Base-by-base conservation (phyloP, 345 rosid species). In the Corymbia maculata region DNA sequence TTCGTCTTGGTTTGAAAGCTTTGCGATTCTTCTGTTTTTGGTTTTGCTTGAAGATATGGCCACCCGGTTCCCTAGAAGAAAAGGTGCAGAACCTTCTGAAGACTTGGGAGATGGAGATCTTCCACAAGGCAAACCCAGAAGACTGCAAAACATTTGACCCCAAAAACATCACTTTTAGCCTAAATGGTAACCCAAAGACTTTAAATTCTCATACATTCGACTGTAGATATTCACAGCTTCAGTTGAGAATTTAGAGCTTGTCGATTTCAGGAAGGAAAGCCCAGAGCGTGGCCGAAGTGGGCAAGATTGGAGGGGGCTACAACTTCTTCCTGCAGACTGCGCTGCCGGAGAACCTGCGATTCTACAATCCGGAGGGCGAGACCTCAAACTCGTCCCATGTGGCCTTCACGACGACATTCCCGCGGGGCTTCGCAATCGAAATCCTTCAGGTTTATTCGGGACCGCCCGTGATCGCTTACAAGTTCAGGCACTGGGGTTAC, bases 401-500 rank as follows among this genome's bases (percentile, higher is more conserved):
- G 61, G 94, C 93, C 11, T 95, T 94, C 90, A 91, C 93, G 17
- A 92, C 92, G 26, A 88, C 95, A 3, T 95, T 95, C 50, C 95
- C 96, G 4, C 89, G 95, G 17, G 95, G 97, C 3, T 94, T 95
- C 52, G 96, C 97, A 45, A 24, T 95, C 85, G 97, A 95, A 89
- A 87, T 95, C 87, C 86, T 94, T 85, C 92, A 92, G 5, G 97
- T 95, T 52, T 94, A 92, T 80, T 86, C 94, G 5, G 96, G 97
- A 2, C 95, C 97, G 3, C 96, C 95, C 1, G 51, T 51, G 85
- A 93, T 95, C 42, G 89, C 88, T 3, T 95, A 91, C 94, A 95
- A 95, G 93, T 95, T 95, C 93, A 93, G 97, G 90, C 96, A 95
- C 91, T 94, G 97, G 95, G 97, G 94, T 49, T 91, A 90, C 64